Evolutionary conservation across 192 early-diverging fungal species (phyloP), one percentile per base, ranked within the genome.

Genomic region (Umbelopsis sp.): DNA sequence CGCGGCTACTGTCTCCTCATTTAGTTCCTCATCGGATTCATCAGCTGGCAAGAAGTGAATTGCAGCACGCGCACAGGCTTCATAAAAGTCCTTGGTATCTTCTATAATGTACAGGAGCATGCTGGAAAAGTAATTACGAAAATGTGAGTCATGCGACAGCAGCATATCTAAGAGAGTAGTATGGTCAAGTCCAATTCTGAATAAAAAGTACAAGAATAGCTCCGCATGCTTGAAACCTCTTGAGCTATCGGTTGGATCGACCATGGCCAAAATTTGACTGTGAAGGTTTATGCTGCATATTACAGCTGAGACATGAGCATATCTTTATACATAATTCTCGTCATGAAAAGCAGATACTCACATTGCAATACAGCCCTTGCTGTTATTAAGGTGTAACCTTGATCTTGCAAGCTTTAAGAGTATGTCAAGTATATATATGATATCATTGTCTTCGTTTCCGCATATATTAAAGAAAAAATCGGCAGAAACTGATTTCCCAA

Each of bases 371-470:
- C 37, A 10, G 10, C 10, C 5, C 5, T 41, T 41, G 37, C 37
- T 41, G 7, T 41, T 41, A 6, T 41, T 9, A 41, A 6, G 1
- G 2, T 41, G 1, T 41, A 1, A 0, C 2, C 15, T n/a, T 4
- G 16, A 5, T 15, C 8, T 25, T 33, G 55, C 9, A 25, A 61
- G n/a, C n/a, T 61, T 22, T 35, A 61, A 12, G 16, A 61, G 25
- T 18, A 12, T 61, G 30, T 35, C 27, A 16, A 35, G 30, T 15
- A 61, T 61, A 18, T 25, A 22, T 7, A 61, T n/a, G 13, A 61
- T 61, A 33, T 61, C 55, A 61, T 61, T 61, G 30, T 61, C 55
- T 35, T 61, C 55, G 13, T 61, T 61, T 13, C 55, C 55, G 7
- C 55, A 61, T 13, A 61, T 61, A 18, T 27, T 37, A 16, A 61